Evolutionary conservation across 2,329 filamentous ascomycete species (phyloP).

Genomic region (Phyllosticta citrichinensis): DNA sequence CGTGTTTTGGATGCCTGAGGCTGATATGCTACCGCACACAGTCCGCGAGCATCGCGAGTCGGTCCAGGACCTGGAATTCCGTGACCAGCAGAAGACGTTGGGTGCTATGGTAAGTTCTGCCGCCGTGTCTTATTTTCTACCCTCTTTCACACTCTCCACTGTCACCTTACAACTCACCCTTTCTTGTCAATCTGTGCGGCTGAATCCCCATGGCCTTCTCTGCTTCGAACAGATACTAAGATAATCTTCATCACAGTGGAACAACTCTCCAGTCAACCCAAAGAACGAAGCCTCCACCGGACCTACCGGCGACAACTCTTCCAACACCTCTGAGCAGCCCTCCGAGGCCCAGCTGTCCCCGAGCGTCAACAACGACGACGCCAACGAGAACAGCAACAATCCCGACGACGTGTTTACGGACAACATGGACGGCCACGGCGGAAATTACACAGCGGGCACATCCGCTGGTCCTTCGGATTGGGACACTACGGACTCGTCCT

Average conservation of each 20-base stretch:
- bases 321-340: not conserved
- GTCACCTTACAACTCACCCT: not conserved
- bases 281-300: not conserved
- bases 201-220: not conserved
- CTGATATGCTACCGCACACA: not conserved
- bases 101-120: not conserved
- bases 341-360: not conserved
- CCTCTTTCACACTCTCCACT: not conserved
- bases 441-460: not conserved
- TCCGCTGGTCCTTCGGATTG: not conserved
- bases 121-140: not conserved
- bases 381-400: not conserved
- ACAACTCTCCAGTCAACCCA: not conserved
- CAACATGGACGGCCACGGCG: not conserved
- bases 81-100: not conserved
- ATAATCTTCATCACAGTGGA: not conserved
- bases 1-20: not conserved
- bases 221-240: not conserved
- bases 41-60: not conserved
- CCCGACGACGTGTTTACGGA: not conserved
- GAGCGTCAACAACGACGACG: not conserved
- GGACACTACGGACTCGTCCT: not conserved
- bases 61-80: not conserved
- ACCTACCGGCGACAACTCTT: not conserved
- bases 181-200: not conserved